Evolutionary conservation across 768 basidiomycete genomes (phyloP), one percentile per base, ranked within the genome.

Genomic region (Lentinula sp.): DNA sequence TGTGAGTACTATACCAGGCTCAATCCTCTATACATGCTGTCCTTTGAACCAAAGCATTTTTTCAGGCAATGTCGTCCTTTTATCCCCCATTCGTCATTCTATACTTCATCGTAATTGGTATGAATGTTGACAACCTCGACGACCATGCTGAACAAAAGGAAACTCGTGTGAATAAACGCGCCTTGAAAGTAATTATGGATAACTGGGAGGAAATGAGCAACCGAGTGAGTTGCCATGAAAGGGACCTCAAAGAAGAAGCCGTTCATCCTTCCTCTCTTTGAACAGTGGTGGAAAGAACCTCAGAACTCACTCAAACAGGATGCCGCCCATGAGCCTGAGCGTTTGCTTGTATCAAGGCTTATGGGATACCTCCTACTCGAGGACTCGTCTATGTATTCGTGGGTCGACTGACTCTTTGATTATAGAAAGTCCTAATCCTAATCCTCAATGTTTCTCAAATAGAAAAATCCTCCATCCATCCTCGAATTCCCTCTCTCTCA

Each of bases 21-120:
- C 23, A 6, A 56, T 11, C 28, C 28, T 28, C 28, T 4, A 32
- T 23, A n/a, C 9, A 28, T 4, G n/a, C 13, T 39, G 21, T 7
- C 2, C 2, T 35, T 10, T 6, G 32, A n/a, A 16, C 5, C 51
- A 18, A 21, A 34, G 13, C 8, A 15, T 23, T 3, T n/a, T 39
- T 56, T 6, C 9, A 56, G 55, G 55, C 55, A 40, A 56, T 56
- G 55, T 56, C 55, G 2, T 43, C 55, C 4, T 56, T 40, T 11
- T 56, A 56, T 21, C 55, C 55, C 8, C 55, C 55, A 13, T 56
- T 56, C 39, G 55, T 56, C n/a, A 56, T 56, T 18, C 55, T 56
- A 5, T 56, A 56, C 40, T 56, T 56, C 28, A 37, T 39, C 16
- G 40, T 39, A 10, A 42, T 56, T 4, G 55, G 55, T 5, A 28